Base-by-base conservation (phyloP, 2,329 filamentous ascomycete genomes). In the Cadophora gregata region DNA sequence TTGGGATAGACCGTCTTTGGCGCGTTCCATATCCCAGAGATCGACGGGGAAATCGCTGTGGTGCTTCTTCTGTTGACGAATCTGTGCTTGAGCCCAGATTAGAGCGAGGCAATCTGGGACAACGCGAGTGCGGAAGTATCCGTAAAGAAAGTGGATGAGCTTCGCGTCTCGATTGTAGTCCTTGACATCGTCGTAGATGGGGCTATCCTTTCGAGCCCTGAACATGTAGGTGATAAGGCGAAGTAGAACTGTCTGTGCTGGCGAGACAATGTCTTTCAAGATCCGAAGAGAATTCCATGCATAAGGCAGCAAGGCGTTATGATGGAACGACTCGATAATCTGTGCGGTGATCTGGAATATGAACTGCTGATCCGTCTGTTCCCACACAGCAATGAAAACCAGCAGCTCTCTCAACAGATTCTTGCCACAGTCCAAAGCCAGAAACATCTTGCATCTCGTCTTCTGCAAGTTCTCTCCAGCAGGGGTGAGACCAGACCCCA, bases 301-400 rank as follows among this genome's bases (percentile, higher is more conserved):
- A 76, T 96, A 96, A 0, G 94, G 94, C 77, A 97, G 90, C 31
- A 98, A 82, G 1, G 93, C 93, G 71, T 93, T 96, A 71, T 94
- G 90, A 60, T 97, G 88, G 56, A 97, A 92, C 0, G 95, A 93
- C 77, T 97, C 93, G 80, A 97, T 93, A 67, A 98, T 97, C 79
- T 97, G 94, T 53, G 93, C 91, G 79, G 96, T 97, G 78, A 97
- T 93, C 78, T 97, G 95, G 82, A 97, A 97, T 75, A 97, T 97
- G 45, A 97, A 87, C 68, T 96, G 93, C 67, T 95, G 90, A 77
- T 98, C 94, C 48, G 93, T 91, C 74, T 97, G 89, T 76, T 97
- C 95, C 95, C 95, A 98, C 9, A 97, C 94, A 5, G 95, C 95
- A 69, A 97, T 97, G 77, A 97, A 97, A 66, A 98, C 96, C 51